Evolutionary conservation across 73 alveolate genomes (phyloP).

Genomic region (Paramecium pentaurelia): DNA sequence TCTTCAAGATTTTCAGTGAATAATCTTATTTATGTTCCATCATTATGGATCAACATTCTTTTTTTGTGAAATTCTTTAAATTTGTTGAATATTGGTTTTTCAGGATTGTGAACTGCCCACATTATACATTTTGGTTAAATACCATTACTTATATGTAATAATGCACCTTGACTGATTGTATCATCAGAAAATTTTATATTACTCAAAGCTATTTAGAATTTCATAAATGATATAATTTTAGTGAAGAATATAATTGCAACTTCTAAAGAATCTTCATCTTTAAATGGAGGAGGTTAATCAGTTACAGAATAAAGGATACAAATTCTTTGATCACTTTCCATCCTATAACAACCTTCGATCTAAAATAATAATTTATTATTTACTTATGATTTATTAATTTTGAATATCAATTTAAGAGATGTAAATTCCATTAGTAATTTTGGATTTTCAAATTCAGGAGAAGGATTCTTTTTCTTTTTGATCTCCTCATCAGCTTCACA

Average conservation of each 20-base stretch:
- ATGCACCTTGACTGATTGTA: not conserved
- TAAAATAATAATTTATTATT: not conserved
- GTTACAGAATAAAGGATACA: not conserved
- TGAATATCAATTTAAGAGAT: not conserved
- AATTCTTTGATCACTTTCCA: slow-evolving; percentile 9
- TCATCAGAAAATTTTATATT: not conserved
- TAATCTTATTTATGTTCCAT: not conserved
- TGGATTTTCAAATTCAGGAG: not conserved
- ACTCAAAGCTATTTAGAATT: not conserved
- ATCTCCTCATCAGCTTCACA: not conserved
- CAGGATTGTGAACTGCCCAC: slow-evolving; percentile 1
- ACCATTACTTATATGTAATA: not conserved
- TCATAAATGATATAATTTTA: not conserved
- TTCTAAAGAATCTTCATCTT: not conserved
- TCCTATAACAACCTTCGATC: not conserved
- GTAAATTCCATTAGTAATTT: not conserved
- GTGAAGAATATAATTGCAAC: not conserved
- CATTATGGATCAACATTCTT: not conserved
- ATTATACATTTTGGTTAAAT: not conserved
- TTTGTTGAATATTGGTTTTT: not conserved
- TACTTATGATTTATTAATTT: not conserved
- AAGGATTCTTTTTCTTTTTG: not conserved
- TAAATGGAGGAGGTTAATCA: not conserved
- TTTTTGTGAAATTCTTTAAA: not conserved
- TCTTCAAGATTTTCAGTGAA: not conserved